These are phyloP conservation scores for Fusarium floridanum DNA, from an alignment of 2,329 filamentous ascomycete genomes.

Conservation along the genomic window DNA sequence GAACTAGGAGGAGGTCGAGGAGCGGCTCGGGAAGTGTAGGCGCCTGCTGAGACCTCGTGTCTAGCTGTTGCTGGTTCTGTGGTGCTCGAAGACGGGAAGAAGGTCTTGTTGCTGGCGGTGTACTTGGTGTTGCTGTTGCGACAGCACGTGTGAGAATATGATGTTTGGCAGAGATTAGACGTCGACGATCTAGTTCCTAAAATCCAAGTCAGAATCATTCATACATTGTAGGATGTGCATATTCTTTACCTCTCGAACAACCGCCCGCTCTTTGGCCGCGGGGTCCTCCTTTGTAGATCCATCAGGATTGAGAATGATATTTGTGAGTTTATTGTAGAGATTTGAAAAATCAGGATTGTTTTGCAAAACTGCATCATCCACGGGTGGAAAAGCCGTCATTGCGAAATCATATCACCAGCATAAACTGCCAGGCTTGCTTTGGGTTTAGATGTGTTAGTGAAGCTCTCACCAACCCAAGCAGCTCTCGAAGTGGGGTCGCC, in stretches of 20 bases:
- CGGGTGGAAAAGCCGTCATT: constrained; percentile 67
- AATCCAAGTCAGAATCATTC: background rate
- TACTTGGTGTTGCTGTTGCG: constrained; percentile 55
- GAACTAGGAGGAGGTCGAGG: constrained; percentile 66
- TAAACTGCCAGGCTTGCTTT: background rate
- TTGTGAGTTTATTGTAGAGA: constrained; percentile 68
- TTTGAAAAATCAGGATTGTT: constrained; percentile 72
- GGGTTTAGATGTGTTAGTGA: constrained; percentile 8
- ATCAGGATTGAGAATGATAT: constrained; percentile 67
- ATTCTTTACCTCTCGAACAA: constrained; percentile 61
- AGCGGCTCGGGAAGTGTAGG: constrained; percentile 58
- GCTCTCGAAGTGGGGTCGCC: constrained; percentile 49
- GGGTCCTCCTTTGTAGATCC: constrained; percentile 68
- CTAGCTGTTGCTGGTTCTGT: constrained; percentile 33
- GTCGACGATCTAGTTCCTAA: constrained; percentile 64
- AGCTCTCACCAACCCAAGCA: constrained; percentile 1
- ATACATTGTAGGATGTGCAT: background rate
- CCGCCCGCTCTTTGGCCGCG: constrained; percentile 63
- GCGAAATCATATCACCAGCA: constrained; percentile 9
- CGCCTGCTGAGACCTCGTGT: constrained; percentile 35
- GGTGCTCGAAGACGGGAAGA: constrained; percentile 45
- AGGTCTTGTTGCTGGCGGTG: constrained; percentile 37
- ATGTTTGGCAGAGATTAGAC: constrained; percentile 62
- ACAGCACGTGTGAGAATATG: constrained; percentile 66
- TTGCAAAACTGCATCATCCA: constrained; percentile 66